These are phyloP conservation scores for Corrigiola litoralis DNA, from an alignment of 179 eudicot genomes.

Conservation along the genomic window DNA sequence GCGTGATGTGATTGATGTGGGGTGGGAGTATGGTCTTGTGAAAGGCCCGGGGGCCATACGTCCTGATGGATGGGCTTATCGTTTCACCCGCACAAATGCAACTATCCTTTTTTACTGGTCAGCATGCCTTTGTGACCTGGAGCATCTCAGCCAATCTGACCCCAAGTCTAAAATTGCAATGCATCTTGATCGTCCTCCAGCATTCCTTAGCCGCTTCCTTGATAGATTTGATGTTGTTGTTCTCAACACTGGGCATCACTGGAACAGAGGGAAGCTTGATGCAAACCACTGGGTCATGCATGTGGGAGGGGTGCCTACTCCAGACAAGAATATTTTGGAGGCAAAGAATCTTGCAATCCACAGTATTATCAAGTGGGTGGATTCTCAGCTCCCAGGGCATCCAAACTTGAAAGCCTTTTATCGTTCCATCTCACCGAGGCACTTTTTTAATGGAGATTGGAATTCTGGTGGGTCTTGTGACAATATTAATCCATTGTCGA, in stretches of 20 bases:
- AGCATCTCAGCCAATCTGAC: constrained; percentile 37
- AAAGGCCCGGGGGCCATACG: constrained; percentile 51
- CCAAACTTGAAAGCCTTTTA: constrained; percentile 33
- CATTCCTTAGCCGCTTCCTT: constrained; percentile 45
- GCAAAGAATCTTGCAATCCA: constrained; percentile 34
- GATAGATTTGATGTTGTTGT: constrained; percentile 46
- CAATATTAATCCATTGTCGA: constrained; percentile 31
- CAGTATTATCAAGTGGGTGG: constrained; percentile 37
- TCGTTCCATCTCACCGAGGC: constrained; percentile 43
- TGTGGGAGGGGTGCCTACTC: constrained; percentile 26
- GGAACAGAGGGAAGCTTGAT: constrained; percentile 45
- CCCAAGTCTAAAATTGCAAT: constrained; percentile 48
- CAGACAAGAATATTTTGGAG: constrained; percentile 17
- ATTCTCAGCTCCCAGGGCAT: constrained; percentile 33
- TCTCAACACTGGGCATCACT: constrained; percentile 51
- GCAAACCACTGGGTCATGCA: constrained; percentile 42
- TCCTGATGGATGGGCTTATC: constrained; percentile 88
- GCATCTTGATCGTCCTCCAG: constrained; percentile 80
- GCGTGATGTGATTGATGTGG: constrained; percentile 50
- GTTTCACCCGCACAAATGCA: constrained; percentile 58
- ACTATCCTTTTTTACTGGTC: constrained; percentile 89
- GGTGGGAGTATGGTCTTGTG: constrained; percentile 59
- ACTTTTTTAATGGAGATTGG: constrained; percentile 52
- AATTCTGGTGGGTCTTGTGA: constrained; percentile 47
- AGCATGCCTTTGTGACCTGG: constrained; percentile 64